Base-by-base conservation (phyloP, 1,284 basidiomycete species). In the Mycena sp. region DNA sequence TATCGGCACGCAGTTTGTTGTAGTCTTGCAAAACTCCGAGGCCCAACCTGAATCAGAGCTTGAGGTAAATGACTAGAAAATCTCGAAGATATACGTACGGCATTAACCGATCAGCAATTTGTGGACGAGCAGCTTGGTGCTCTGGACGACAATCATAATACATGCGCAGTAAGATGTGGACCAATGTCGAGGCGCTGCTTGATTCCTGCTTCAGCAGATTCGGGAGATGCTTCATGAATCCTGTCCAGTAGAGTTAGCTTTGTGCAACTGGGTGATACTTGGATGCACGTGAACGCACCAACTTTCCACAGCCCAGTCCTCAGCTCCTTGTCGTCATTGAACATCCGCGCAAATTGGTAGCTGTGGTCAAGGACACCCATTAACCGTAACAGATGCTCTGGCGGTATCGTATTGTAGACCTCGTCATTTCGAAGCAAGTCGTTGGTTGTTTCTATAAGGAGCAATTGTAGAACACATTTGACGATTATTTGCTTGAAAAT, bases 401-500 rank as follows among this genome's bases (percentile, higher is more conserved):
- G 94, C 29, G 98, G 98, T 71, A 99, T 99, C 4, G 93, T 94
- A 55, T 85, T 86, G 81, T 99, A 99, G 51, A 99, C 94, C 53
- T 92, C 89, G 67, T 94, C 85, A 73, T 97, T 98, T 64, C 95
- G 93, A 37, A 99, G 85, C 16, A 99, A 84, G 72, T 99, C 98
- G 74, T 97, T 95, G 7, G 96, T 97, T 19, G 95, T 99, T 80
- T 99, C 98, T 72, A 99, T 99, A 45, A 99, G 86, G 56, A 99
- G 83, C 19, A 99, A 81, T 74, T 99, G 98, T 32, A 99, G 86
- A 28, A 99, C 98, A 77, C 98, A 99, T 91, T 99, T 99, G 72
- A 99, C 96, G 69, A 99, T 99, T 77, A 99, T 99, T 78, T 99
- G 97, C 76, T 96, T 95, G 87, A 99, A 99, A 56, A 95, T 90